A percentile compares a stretch with the other conserved stretches of the same genome.
Evolutionary conservation across 495 filamentous ascomycete genomes (phyloP).

Genomic region (Astrothelium macrocarpum): DNA sequence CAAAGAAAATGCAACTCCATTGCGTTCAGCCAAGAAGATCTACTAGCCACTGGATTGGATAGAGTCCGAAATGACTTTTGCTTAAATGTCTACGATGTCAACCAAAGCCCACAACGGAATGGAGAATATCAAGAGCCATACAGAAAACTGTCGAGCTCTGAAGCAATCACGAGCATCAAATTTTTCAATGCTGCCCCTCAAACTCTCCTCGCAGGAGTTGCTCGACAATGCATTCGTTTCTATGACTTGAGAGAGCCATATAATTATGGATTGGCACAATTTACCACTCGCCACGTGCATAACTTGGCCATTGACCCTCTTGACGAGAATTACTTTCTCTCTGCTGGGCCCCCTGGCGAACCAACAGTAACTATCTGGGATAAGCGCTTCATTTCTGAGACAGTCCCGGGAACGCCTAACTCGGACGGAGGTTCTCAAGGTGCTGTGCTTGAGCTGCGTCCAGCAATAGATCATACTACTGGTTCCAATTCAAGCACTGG

Average conservation of each 20-base stretch:
- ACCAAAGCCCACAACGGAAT: conserved; percentile 39
- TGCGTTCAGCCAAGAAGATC: conserved; percentile 68
- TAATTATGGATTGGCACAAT: conserved; percentile 39
- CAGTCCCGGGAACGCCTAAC: conserved; percentile 30
- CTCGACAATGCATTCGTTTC: conserved; percentile 74
- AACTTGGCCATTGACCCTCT: conserved; percentile 83
- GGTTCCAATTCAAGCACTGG: neutral
- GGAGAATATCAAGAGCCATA: conserved; percentile 46
- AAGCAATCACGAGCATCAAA: conserved; percentile 79
- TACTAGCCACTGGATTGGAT: conserved; percentile 81
- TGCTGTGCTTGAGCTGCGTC: conserved; percentile 57
- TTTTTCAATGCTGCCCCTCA: conserved; percentile 84
- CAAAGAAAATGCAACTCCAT: conserved; percentile 85
- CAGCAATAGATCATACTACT: conserved; percentile 48
- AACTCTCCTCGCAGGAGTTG: conserved; percentile 70
- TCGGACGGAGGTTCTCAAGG: conserved; percentile 34
- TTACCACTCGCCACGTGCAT: conserved; percentile 75
- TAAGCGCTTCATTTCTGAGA: conserved; percentile 52
- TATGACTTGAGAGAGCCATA: conserved; percentile 76
- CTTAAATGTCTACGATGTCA: conserved; percentile 89
- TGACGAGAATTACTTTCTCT: conserved; percentile 91
- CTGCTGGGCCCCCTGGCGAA: conserved; percentile 61
- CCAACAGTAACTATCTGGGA: conserved; percentile 80
- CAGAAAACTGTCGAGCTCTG: conserved; percentile 67
- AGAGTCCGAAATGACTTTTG: conserved; percentile 86